phyloP scores from a whole-genome alignment of 805 yeast species.

The Candida nanaspora region DNA sequence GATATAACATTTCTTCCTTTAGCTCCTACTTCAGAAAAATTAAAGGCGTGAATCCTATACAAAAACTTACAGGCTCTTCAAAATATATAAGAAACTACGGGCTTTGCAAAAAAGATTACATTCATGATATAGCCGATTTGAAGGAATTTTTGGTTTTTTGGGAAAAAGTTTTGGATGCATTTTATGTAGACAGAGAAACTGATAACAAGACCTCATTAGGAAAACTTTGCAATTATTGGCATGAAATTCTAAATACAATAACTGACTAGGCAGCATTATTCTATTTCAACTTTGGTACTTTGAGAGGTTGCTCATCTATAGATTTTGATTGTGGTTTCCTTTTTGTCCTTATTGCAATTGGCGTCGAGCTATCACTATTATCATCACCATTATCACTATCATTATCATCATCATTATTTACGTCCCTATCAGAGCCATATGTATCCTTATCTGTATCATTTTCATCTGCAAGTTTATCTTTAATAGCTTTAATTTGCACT shows the following conservation, averaged over 20 bases:
- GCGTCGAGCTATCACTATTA: no score
- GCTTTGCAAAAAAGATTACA: neutral
- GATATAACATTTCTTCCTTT: conserved; percentile 55
- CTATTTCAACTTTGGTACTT: no score
- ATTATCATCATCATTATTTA: neutral
- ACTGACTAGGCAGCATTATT: no score
- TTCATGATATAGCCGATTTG: conserved; percentile 18
- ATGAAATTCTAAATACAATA: conserved; percentile 1
- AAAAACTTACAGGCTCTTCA: conserved; percentile 7
- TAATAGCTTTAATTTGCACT: neutral
- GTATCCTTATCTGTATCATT: neutral
- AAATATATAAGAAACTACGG: neutral
- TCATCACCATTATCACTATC: no score
- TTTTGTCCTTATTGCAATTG: no score
- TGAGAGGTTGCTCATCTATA: no score
- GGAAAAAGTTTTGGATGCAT: conserved; percentile 34
- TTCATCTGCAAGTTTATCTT: neutral
- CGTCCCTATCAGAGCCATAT: neutral
- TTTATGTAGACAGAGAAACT: conserved; percentile 32
- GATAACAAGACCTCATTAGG: conserved; percentile 26
- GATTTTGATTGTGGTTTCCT: no score
- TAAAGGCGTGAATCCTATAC: conserved; percentile 11
- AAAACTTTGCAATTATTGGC: conserved; percentile 12
- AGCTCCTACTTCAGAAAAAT: conserved; percentile 33
- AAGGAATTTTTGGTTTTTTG: conserved; percentile 43